phyloP scores from a whole-genome alignment of 192 early-diverging fungal species.

The Mortierella antarctica region DNA sequence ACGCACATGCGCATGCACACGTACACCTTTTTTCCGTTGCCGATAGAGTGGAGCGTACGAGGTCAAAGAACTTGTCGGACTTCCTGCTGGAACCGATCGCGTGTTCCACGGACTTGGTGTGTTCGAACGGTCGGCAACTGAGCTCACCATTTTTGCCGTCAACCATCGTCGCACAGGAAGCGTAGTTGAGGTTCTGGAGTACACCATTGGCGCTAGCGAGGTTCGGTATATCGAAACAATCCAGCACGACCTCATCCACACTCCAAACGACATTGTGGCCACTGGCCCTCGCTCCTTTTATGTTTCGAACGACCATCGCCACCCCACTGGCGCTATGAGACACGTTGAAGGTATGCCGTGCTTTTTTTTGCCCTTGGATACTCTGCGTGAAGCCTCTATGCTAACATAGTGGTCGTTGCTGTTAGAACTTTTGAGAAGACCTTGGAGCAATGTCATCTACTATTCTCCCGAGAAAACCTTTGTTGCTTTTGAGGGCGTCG shows the following conservation, averaged over 20 bases:
- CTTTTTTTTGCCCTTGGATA: not conserved
- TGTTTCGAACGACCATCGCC: constrained; percentile 64
- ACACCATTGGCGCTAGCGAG: constrained; percentile 52
- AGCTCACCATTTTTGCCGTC: constrained; percentile 65
- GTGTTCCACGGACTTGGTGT: constrained; percentile 67
- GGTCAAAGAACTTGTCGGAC: constrained; percentile 53
- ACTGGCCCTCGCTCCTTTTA: constrained; percentile 65
- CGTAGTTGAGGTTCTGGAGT: constrained; percentile 66
- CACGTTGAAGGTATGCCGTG: constrained; percentile 48
- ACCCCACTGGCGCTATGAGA: constrained; percentile 35
- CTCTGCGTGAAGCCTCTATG: not conserved
- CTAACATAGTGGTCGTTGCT: not conserved
- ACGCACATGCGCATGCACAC: too few species aligned
- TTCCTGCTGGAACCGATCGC: constrained; percentile 30
- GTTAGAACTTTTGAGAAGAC: constrained; percentile 16
- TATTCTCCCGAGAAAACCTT: constrained; percentile 35
- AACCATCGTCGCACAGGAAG: constrained; percentile 67
- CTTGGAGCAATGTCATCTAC: constrained; percentile 40
- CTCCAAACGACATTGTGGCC: constrained; percentile 69
- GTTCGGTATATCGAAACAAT: constrained; percentile 63
- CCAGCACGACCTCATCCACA: constrained; percentile 59
- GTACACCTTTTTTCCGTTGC: not conserved
- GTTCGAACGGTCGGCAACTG: constrained; percentile 56
- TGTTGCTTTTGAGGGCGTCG: constrained; percentile 16
- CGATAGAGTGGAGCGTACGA: constrained; percentile 55